Evolutionary conservation across 106 monocot species (phyloP).

Genomic region (Acanthochlamys bracteata): DNA sequence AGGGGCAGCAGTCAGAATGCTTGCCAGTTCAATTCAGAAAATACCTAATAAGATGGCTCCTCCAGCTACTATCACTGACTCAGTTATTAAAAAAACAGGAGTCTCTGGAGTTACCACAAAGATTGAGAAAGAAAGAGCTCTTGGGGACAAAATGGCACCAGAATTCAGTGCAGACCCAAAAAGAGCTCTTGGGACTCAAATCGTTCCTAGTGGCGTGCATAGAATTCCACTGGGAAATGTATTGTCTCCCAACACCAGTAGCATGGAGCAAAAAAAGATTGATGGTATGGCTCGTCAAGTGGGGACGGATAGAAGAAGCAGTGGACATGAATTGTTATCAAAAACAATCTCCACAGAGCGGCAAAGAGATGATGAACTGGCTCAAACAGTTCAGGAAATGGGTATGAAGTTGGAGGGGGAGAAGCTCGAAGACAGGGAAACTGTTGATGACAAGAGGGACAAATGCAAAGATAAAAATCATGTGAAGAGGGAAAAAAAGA

Average conservation of each 20-base stretch:
- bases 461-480: constrained; percentile 15
- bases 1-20: constrained; percentile 19
- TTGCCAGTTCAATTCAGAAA: constrained; percentile 15
- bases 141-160: constrained; percentile 3
- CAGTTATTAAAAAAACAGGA: constrained; percentile 2
- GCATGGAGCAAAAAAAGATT: constrained; percentile 19
- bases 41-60: constrained; percentile 1
- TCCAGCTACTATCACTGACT: background rate
- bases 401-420: constrained; percentile 19
- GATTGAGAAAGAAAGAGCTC: constrained; percentile 4
- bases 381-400: background rate
- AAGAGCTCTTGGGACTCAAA: background rate
- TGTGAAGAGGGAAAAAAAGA: constrained; percentile 4
- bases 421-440: constrained; percentile 11
- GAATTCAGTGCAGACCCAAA: background rate
- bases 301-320: background rate
- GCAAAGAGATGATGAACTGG: constrained; percentile 12
- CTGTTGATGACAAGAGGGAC: constrained; percentile 2
- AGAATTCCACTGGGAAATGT: background rate
- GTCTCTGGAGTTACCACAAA: background rate
- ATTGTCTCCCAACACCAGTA: constrained; percentile 3
- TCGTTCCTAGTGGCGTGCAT: background rate
- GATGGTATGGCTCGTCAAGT: background rate
- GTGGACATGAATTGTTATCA: constrained; percentile 6
- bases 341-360: constrained; percentile 2